These are phyloP conservation scores for Porcisia hertigi DNA, from an alignment of 208 protist species.

Conservation along the genomic window DNA sequence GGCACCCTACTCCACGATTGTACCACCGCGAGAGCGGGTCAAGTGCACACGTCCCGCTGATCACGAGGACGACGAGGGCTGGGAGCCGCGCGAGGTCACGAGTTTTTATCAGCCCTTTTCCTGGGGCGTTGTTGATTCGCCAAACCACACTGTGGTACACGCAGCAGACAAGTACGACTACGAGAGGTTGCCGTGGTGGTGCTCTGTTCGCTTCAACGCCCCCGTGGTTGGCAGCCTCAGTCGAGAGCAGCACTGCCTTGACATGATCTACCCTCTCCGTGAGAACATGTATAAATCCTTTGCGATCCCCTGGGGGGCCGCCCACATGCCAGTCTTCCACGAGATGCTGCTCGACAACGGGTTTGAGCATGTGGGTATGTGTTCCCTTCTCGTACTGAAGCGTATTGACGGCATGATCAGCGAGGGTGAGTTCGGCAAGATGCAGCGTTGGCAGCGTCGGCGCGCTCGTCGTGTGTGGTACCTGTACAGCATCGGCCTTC, in stretches of 20 bases:
- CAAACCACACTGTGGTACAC: constrained; percentile 79
- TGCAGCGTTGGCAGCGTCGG: constrained; percentile 46
- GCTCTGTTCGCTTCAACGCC: constrained; percentile 73
- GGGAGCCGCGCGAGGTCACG: constrained; percentile 78
- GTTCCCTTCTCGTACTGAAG: constrained; percentile 62
- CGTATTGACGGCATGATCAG: constrained; percentile 70
- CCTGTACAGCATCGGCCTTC: constrained; percentile 28
- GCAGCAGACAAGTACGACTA: constrained; percentile 89
- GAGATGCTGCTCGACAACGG: constrained; percentile 87
- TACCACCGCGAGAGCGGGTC: constrained; percentile 49
- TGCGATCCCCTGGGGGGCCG: constrained; percentile 84
- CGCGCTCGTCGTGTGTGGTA: constrained; percentile 23
- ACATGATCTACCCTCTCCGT: constrained; percentile 71
- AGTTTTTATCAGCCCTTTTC: constrained; percentile 87
- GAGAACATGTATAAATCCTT: constrained; percentile 76
- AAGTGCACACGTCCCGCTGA: constrained; percentile 42
- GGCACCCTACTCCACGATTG: constrained; percentile 72
- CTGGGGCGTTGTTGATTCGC: constrained; percentile 80
- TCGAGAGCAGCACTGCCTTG: constrained; percentile 80
- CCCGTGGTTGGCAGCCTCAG: constrained; percentile 68
- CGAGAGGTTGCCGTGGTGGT: constrained; percentile 81
- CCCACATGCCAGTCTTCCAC: constrained; percentile 85
- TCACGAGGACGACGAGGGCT: constrained; percentile 82
- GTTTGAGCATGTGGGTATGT: constrained; percentile 73
- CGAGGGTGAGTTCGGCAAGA: constrained; percentile 63